phyloP scores from a whole-genome alignment of 441 rosid species.

The Aleurites moluccanus region DNA sequence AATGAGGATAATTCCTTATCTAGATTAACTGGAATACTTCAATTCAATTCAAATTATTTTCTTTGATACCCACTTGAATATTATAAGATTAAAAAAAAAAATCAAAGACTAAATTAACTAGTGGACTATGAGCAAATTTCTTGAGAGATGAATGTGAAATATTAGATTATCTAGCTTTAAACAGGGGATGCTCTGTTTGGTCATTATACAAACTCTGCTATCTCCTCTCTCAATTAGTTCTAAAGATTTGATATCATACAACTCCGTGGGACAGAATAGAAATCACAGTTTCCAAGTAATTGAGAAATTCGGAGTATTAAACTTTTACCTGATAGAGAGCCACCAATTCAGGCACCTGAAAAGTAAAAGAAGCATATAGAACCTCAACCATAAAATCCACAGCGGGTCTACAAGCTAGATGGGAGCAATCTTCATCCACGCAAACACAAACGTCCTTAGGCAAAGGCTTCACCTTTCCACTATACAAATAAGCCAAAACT shows the following conservation, averaged over 20 bases:
- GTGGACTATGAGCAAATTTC: background rate
- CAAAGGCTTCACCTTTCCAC: slow-evolving; percentile 59
- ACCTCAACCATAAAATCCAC: slow-evolving; percentile 67
- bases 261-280: slow-evolving; percentile 1
- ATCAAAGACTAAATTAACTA: background rate
- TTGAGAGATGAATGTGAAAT: background rate
- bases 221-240: background rate
- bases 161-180: background rate
- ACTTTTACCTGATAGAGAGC: slow-evolving; percentile 62
- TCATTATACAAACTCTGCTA: background rate
- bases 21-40: background rate
- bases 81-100: background rate
- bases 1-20: background rate
- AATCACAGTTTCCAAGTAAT: background rate
- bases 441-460: slow-evolving; percentile 53
- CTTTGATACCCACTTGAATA: slow-evolving; percentile 7
- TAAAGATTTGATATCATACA: background rate
- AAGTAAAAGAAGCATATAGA: slow-evolving; percentile 64
- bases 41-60: background rate
- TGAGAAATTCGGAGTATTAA: background rate
- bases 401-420: slow-evolving; percentile 70
- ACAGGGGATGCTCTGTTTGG: background rate
- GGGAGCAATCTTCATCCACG: slow-evolving; percentile 67
- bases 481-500: slow-evolving; percentile 65
- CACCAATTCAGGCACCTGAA: slow-evolving; percentile 60